These are phyloP conservation scores for Cryptococcus hybrid DNA, from an alignment of 1,284 basidiomycete genomes.

Conservation along the genomic window DNA sequence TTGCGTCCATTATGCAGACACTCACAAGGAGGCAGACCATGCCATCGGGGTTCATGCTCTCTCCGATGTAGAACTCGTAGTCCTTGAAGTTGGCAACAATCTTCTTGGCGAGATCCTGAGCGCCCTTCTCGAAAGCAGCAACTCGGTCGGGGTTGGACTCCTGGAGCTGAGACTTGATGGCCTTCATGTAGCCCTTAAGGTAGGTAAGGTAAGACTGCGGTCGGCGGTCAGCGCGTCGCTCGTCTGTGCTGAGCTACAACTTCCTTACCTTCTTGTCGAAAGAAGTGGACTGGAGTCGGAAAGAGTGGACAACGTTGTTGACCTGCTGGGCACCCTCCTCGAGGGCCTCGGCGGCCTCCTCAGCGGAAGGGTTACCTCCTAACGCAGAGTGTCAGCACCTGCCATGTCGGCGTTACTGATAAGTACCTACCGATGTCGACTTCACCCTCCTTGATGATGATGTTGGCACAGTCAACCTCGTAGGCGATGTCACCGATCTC, in stretches of 20 bases:
- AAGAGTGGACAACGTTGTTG: slow-evolving; percentile 92
- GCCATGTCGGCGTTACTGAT: neutral
- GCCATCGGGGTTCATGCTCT: slow-evolving; percentile 80
- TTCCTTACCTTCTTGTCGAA: slow-evolving; percentile 82
- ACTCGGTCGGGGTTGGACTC: slow-evolving; percentile 67
- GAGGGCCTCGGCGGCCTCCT: slow-evolving; percentile 79
- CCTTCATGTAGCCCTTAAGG: slow-evolving; percentile 91
- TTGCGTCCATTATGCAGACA: slow-evolving; percentile 6
- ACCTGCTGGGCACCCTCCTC: slow-evolving; percentile 74
- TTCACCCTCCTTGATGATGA: slow-evolving; percentile 76
- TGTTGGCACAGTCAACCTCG: slow-evolving; percentile 82
- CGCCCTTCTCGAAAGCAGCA: slow-evolving; percentile 78
- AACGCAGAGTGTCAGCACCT: neutral
- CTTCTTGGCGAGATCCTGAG: slow-evolving; percentile 77
- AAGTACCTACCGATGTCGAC: slow-evolving; percentile 77
- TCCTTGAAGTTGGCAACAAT: slow-evolving; percentile 81
- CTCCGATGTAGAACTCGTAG: slow-evolving; percentile 69
- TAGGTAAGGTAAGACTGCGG: slow-evolving; percentile 65
- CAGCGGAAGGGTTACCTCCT: slow-evolving; percentile 89
- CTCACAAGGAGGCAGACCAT: slow-evolving; percentile 77
- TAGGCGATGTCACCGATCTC: slow-evolving; percentile 76
- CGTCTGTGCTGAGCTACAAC: neutral
- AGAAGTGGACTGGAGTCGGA: slow-evolving; percentile 76
- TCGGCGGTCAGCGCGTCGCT: neutral
- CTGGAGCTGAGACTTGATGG: slow-evolving; percentile 64